Conservation (phyloP, 768 basidiomycete genomes). For the Tephrocybe rancida region DNA sequence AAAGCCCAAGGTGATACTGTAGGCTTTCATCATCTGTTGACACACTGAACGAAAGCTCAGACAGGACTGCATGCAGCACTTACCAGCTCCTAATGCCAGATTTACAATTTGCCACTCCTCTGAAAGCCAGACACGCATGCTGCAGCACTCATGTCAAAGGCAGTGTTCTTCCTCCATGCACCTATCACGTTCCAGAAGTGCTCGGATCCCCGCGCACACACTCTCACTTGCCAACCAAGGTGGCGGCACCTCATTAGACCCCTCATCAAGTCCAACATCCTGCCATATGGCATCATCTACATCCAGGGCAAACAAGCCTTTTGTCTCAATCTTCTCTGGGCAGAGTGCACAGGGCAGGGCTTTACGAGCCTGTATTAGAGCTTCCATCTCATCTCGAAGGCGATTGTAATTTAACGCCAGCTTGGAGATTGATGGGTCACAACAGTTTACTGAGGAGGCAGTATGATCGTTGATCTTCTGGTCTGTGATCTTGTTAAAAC, state of each 20-base stretch:
- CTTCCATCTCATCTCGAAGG: slow-evolving; percentile 23
- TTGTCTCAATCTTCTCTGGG: slow-evolving; percentile 23
- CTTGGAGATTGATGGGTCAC: slow-evolving; percentile 27
- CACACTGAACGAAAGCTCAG: neutral
- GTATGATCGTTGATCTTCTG: slow-evolving; percentile 29
- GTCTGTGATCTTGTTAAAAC: slow-evolving; percentile 14
- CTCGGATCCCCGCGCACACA: slow-evolving; percentile 28
- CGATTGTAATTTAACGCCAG: slow-evolving; percentile 29
- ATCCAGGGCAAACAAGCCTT: slow-evolving; percentile 31
- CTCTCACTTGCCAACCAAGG: slow-evolving; percentile 19
- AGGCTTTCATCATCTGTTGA: neutral
- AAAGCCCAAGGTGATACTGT: neutral
- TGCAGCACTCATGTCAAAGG: too few relatives aligned
- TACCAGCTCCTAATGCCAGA: neutral
- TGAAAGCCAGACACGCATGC: slow-evolving; percentile 27
- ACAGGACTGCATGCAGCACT: neutral
- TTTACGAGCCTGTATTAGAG: slow-evolving; percentile 16
- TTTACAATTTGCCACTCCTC: slow-evolving; percentile 25
- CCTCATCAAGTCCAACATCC: slow-evolving; percentile 30
- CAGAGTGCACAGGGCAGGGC: slow-evolving; percentile 24
- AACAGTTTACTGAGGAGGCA: slow-evolving; percentile 21
- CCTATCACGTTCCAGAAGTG: slow-evolving; percentile 24
- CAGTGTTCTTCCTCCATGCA: slow-evolving; percentile 28
- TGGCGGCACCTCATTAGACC: neutral
- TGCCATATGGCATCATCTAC: slow-evolving; percentile 41